Base-by-base conservation (phyloP, 495 filamentous ascomycete genomes). In the Sabuloglossum arenarium region DNA sequence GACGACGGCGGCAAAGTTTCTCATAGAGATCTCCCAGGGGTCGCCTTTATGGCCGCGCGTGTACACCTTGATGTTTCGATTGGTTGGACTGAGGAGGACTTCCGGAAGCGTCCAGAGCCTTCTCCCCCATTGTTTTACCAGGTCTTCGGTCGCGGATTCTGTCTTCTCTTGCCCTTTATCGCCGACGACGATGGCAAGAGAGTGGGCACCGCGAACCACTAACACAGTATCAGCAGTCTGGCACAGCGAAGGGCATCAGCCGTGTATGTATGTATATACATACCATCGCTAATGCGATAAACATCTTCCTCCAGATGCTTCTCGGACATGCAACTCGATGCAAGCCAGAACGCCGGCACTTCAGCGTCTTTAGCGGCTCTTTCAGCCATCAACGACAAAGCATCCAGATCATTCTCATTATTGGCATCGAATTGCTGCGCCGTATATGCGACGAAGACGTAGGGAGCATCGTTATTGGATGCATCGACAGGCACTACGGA, bases 41-140 rank as follows among this genome's bases (percentile, higher is more conserved):
- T 39, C 34, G 8, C 6, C n/a, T 6, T 47, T n/a, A 8, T 9
- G 6, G 8, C 53, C 51, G 10, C 47, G 49, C 16, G 56, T 60
- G 47, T 65, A 70, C 19, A 67, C 58, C n/a, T 51, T 54, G 34
- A 71, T 66, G 4, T 46, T 27, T 21, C 58, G 47, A 3, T 60
- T 58, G 16, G 47, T 54, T 0, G 69, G 68, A 42, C 58, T 59
- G 1, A 75, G 68, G 0, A 76, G 59, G 6, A 66, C 61, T 57
- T 76, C 73, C 14, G 71, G 70, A 16, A 75, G 65, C 2, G 70
- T 74, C 73, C 73, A 76, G 34, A 74, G 56, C n/a, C 71, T 63
- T 14, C 59, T 54, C 12, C 70, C 71, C 71, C 71, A 75, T 19
- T 66, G 30, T n/a, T 61, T 53, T 27, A 67, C 62, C 47, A 61